phyloP scores from a whole-genome alignment of 2,329 filamentous ascomycete species.

The Arthrobotrys musiformis region DNA sequence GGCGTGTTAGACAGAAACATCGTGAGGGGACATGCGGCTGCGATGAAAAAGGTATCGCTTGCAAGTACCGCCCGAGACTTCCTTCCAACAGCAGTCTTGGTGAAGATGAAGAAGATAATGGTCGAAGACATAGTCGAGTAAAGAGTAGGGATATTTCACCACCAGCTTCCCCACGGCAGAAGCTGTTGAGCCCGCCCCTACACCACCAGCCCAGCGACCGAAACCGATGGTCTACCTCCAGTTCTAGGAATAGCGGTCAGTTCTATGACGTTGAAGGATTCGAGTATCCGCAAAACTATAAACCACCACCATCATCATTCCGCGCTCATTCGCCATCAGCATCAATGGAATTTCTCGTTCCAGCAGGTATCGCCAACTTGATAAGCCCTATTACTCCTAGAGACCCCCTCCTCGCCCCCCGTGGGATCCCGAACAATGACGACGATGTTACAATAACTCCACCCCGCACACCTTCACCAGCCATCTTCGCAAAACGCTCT shows the following conservation, averaged over 20 bases:
- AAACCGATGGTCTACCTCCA: constrained; percentile 28
- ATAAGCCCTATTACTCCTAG: constrained; percentile 39
- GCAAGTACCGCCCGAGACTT: constrained; percentile 28
- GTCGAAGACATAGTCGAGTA: not conserved
- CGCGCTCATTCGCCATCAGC: constrained; percentile 42
- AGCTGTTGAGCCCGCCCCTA: constrained; percentile 13
- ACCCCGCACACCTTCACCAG: constrained; percentile 33
- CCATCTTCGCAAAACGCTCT: constrained; percentile 24
- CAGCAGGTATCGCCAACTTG: constrained; percentile 34
- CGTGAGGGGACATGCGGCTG: constrained; percentile 33
- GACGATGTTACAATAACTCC: constrained; percentile 46
- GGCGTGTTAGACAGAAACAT: constrained; percentile 31
- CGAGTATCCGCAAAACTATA: constrained; percentile 48
- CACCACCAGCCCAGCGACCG: not conserved
- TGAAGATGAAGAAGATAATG: constrained; percentile 2
- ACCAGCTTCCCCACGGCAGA: constrained; percentile 39
- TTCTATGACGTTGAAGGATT: constrained; percentile 52
- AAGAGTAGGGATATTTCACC: constrained; percentile 28
- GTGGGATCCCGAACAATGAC: constrained; percentile 28
- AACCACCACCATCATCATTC: constrained; percentile 49
- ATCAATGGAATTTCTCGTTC: constrained; percentile 41
- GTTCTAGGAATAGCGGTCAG: constrained; percentile 25
- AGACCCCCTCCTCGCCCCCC: constrained; percentile 21
- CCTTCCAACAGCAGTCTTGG: not conserved
- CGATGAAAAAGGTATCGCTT: constrained; percentile 42